Evolutionary conservation across 1,139 yeast genomes (phyloP), one percentile per base, ranked within the genome.

Genomic region (Geotrichum citri-aurantii): DNA sequence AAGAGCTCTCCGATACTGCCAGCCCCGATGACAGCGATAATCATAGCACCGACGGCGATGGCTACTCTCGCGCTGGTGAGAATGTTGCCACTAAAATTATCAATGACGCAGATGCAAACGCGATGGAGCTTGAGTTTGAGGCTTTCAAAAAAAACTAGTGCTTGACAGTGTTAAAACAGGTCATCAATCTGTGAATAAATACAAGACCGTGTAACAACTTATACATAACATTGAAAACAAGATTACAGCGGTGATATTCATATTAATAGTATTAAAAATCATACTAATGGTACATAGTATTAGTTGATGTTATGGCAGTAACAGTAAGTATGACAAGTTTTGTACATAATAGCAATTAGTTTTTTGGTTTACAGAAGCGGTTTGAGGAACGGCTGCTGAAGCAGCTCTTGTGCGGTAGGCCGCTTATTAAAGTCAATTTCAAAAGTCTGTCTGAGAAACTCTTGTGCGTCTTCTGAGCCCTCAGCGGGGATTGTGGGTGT

Each of bases 401-500:
- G 74, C 61, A 91, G 71, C 54, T 84, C 89, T 5, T 81, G 75
- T 1, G 97, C 95, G 60, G 83, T 78, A 0, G 96, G 91, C 63
- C 97, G 77, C 67, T 81, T 79, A 53, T 80, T 79, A 69, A 84
- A 85, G 67, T 91, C 95, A 47, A 88, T 69, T 64, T 86, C 92
- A 71, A 91, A 89, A 0, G 96, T 81, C 70, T 81, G 76, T 17
- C 69, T 68, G 63, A 91, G 73, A 67, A 91, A 90, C 53, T 82
- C 85, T 65, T 76, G 80, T 7, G 91, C 95, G 50, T 81, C 89
- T 11, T 75, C 75, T 0, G 93, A 83, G 61, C 90, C 52, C 80
- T 86, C 82, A n/a, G 81, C 80, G 0, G 97, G 97, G 8, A 88
- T 79, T 51, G 81, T 84, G 0, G 98, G 98, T 0, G 75, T 64